Conservation (phyloP, 441 rosid genomes). For the Erodium texanum region DNA sequence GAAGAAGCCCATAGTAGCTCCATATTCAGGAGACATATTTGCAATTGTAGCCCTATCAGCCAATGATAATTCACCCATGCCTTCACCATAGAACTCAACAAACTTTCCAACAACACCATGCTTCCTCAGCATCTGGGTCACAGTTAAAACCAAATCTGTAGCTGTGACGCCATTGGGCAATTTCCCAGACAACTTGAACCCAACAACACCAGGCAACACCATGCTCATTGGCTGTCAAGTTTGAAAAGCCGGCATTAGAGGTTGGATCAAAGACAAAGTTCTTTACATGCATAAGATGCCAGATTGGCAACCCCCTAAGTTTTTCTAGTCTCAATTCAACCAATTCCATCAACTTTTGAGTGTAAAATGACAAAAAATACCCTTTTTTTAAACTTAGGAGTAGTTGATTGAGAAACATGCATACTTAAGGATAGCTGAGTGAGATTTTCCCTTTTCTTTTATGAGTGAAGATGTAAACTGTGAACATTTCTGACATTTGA, state of each 20-base stretch:
- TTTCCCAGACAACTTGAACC: conserved; percentile 47
- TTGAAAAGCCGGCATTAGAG: conserved; percentile 21
- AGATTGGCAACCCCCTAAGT: no score
- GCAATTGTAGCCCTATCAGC: conserved; percentile 67
- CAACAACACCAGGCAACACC: conserved; percentile 65
- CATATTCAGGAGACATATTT: conserved; percentile 71
- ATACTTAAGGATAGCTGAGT: no score
- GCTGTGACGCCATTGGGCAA: conserved; percentile 53
- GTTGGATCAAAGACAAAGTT: background rate
- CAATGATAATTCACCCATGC: conserved; percentile 46
- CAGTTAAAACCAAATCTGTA: conserved; percentile 59
- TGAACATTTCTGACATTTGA: background rate
- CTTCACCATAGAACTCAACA: conserved; percentile 63
- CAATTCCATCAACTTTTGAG: no score
- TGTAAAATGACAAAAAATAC: no score
- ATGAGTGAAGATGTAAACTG: background rate
- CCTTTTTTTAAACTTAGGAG: no score
- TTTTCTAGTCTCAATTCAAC: no score
- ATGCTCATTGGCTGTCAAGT: conserved; percentile 59
- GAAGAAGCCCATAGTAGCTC: conserved; percentile 74
- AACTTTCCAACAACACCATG: conserved; percentile 68
- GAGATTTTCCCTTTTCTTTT: no score
- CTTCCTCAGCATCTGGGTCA: conserved; percentile 56
- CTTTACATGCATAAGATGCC: background rate
- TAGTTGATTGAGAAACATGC: no score